phyloP scores from a whole-genome alignment of 768 basidiomycete species.

The Boletus subparvulus region DNA sequence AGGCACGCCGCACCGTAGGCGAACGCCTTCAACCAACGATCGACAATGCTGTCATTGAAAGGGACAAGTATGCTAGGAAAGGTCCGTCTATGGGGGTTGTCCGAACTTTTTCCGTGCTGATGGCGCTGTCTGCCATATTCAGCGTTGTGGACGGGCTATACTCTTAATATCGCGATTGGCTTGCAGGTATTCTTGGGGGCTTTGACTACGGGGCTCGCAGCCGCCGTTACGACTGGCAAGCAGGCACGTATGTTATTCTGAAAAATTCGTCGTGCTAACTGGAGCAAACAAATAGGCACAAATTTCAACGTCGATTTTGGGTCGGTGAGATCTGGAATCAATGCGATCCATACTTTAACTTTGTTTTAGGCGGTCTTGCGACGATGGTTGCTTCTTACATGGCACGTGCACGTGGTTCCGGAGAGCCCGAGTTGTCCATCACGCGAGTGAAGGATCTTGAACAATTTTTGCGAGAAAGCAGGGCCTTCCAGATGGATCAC shows the following conservation, averaged over 20 bases:
- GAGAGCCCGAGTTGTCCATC: constrained; percentile 65
- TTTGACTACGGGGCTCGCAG: constrained; percentile 64
- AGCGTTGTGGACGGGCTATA: constrained; percentile 35
- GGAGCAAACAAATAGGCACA: constrained; percentile 28
- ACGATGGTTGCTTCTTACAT: constrained; percentile 73
- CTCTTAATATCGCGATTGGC: constrained; percentile 52
- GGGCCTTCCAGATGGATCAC: constrained; percentile 57
- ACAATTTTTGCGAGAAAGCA: constrained; percentile 61
- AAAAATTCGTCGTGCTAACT: neutral
- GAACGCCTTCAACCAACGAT: constrained; percentile 59
- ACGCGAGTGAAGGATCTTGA: constrained; percentile 59
- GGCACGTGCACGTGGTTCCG: constrained; percentile 65
- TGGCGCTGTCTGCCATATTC: neutral
- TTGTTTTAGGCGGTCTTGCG: constrained; percentile 54
- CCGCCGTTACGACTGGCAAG: constrained; percentile 40
- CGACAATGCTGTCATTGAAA: constrained; percentile 44
- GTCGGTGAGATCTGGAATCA: constrained; percentile 18
- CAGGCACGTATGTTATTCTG: constrained; percentile 30
- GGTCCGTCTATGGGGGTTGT: constrained; percentile 29
- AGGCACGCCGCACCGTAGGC: constrained; percentile 40
- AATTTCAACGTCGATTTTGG: constrained; percentile 41
- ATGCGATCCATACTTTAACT: neutral
- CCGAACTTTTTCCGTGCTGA: constrained; percentile 9
- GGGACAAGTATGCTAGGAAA: constrained; percentile 45
- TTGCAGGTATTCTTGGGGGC: constrained; percentile 65